Conservation (phyloP, 768 basidiomycete genomes). For the Mycena latifolia region DNA sequence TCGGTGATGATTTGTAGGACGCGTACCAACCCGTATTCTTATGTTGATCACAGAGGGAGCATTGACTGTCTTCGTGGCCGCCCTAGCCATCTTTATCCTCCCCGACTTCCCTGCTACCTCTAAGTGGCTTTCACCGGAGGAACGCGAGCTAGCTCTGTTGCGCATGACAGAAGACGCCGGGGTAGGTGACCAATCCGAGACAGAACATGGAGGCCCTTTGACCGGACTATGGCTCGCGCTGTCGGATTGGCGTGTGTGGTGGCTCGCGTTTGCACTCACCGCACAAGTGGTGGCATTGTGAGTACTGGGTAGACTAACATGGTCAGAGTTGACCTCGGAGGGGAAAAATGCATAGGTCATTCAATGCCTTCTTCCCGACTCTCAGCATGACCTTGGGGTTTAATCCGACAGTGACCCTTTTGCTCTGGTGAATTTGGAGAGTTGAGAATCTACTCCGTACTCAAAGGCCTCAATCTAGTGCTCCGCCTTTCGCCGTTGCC, state of each 20-base stretch:
- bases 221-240: slow-evolving; percentile 73
- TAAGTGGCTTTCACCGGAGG: slow-evolving; percentile 73
- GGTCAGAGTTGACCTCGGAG: no score
- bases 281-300: slow-evolving; percentile 68
- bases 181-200: slow-evolving; percentile 62
- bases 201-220: slow-evolving; percentile 48
- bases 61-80: slow-evolving; percentile 67
- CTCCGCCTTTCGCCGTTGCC: slow-evolving; percentile 84
- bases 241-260: slow-evolving; percentile 89
- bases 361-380: slow-evolving; percentile 87
- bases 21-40: not conserved
- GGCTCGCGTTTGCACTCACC: slow-evolving; percentile 72
- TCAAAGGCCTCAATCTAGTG: slow-evolving; percentile 48
- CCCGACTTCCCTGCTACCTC: slow-evolving; percentile 86
- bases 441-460: not conserved
- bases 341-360: slow-evolving; percentile 59
- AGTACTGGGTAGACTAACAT: no score
- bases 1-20: slow-evolving; percentile 47
- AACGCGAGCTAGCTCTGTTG: slow-evolving; percentile 68
- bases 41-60: slow-evolving; percentile 58
- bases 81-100: slow-evolving; percentile 74
- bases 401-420: slow-evolving; percentile 20
- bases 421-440: slow-evolving; percentile 12
- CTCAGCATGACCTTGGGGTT: slow-evolving; percentile 79
- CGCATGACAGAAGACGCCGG: slow-evolving; percentile 79